Evolutionary conservation across 1,139 yeast genomes (phyloP), one percentile per base, ranked within the genome.

Genomic region (Saccharomyces hybrid): DNA sequence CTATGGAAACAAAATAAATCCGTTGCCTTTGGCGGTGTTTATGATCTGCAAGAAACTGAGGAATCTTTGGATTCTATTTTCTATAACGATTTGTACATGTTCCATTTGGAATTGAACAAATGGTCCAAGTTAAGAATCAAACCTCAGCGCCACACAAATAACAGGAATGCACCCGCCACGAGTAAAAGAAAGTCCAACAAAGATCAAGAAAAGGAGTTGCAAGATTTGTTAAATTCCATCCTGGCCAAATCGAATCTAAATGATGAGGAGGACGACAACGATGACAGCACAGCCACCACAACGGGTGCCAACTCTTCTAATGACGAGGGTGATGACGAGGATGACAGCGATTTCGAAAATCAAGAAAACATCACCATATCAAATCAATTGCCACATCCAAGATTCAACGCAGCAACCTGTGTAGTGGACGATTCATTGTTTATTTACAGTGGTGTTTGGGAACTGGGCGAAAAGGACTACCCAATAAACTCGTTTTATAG

Each of bases 21-120:
- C 56, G 80, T 93, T n/a, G 68, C 91, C 68, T 93, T 91, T 73
- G 99, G 98, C 47, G 99, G 99, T 59, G 99, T 93, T 11, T 91
- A 81, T 66, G 99, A 93, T 71, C 87, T 80, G 57, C 97, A 90
- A 61, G 99, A 93, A 70, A 91, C 96, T 38, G 98, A 93, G 70
- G 99, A 93, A 69, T 82, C 87, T 52, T 74, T 93, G 60, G 95
- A 87, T 49, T 88, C 97, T 2, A 83, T 81, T 52, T 93, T 91
- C 67, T 93, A 80, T 73, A 90, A 91, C 67, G 84, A 84, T 59
- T 73, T 93, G 53, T 84, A 83, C 65, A 85, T 95, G 4, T 91
- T 88, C 68, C 96, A 91, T 60, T 76, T 85, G 27, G 97, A 90
- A 62, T 78, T 84, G 30, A 91, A 91, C 70, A 81, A 97, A 68